Evolutionary conservation across 148 eudicot species (phyloP).

Genomic region (Hydrangea macrophylla): DNA sequence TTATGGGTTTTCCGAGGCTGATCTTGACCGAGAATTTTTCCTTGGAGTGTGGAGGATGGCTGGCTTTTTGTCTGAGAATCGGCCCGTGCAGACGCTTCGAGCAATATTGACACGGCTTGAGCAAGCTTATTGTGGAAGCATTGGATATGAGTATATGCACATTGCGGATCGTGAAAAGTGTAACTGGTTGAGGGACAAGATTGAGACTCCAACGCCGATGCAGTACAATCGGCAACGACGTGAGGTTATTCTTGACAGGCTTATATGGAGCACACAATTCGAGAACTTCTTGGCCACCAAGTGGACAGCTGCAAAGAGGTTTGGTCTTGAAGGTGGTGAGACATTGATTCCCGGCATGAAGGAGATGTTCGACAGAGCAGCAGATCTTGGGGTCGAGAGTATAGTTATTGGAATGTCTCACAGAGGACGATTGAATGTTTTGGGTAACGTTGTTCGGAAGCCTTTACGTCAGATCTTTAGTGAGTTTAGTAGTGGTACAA

Average conservation of each 20-base stretch:
- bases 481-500: constrained; percentile 83
- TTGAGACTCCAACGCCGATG: constrained; percentile 78
- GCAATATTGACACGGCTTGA: constrained; percentile 84
- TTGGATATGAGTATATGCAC: constrained; percentile 96
- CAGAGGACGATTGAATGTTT: constrained; percentile 82
- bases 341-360: constrained; percentile 95
- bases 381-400: constrained; percentile 86
- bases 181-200: constrained; percentile 87
- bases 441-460: constrained; percentile 88
- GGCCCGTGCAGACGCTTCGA: constrained; percentile 87
- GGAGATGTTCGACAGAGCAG: constrained; percentile 91
- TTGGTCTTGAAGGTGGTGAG: constrained; percentile 95
- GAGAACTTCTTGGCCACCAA: constrained; percentile 90
- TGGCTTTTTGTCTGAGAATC: constrained; percentile 90
- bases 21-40: constrained; percentile 87
- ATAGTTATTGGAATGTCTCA: constrained; percentile 96
- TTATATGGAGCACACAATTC: constrained; percentile 89
- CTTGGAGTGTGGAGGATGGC: constrained; percentile 92
- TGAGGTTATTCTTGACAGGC: constrained; percentile 84
- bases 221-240: constrained; percentile 73
- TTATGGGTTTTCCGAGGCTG: constrained; percentile 79
- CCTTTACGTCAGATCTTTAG: constrained; percentile 84
- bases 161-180: constrained; percentile 80
- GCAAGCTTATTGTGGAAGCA: constrained; percentile 90
- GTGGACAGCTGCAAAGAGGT: constrained; percentile 93